A percentile compares a stretch with the other conserved stretches of the same genome.
Evolutionary conservation across 1,139 yeast species (phyloP).

Genomic region (Suhomyces chickasaworum): DNA sequence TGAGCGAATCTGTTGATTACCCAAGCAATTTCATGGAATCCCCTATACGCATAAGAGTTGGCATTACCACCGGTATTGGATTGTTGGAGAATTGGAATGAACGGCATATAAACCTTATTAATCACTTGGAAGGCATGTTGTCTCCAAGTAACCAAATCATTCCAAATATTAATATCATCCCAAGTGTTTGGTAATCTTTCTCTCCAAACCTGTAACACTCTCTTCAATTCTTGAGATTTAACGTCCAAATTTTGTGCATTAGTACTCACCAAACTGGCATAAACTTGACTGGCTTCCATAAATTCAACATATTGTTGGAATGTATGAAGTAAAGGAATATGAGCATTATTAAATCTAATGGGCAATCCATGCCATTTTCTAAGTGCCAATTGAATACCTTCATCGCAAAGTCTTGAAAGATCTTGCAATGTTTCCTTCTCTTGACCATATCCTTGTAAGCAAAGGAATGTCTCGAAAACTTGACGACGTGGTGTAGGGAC

Average conservation of each 20-base stretch:
- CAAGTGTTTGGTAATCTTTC: slow-evolving; percentile 93
- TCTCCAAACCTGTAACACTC: slow-evolving; percentile 96
- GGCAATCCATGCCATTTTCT: slow-evolving; percentile 96
- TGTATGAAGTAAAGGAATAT: slow-evolving; percentile 85
- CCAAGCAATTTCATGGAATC: slow-evolving; percentile 99
- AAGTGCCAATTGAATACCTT: slow-evolving; percentile 90
- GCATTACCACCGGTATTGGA: slow-evolving; percentile 71
- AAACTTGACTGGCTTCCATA: slow-evolving; percentile 95
- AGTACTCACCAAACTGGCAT: slow-evolving; percentile 84
- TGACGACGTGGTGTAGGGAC: slow-evolving; percentile 98
- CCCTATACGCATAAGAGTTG: slow-evolving; percentile 92
- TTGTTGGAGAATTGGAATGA: slow-evolving; percentile 84
- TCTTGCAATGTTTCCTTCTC: slow-evolving; percentile 82
- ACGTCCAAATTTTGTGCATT: slow-evolving; percentile 90
- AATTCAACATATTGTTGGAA: slow-evolving; percentile 98
- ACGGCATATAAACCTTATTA: slow-evolving; percentile 90
- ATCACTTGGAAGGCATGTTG: slow-evolving; percentile 98
- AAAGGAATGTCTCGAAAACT: slow-evolving; percentile 89
- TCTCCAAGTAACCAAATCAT: slow-evolving; percentile 96
- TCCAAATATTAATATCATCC: slow-evolving; percentile 98
- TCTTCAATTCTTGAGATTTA: slow-evolving; percentile 89
- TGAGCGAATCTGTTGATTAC: slow-evolving; percentile 97
- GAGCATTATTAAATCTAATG: slow-evolving; percentile 75
- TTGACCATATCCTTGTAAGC: slow-evolving; percentile 91
- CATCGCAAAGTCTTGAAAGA: slow-evolving; percentile 85